Base-by-base conservation (phyloP, 176 grass and related monocot genomes). In the Oryza glaberrima region DNA sequence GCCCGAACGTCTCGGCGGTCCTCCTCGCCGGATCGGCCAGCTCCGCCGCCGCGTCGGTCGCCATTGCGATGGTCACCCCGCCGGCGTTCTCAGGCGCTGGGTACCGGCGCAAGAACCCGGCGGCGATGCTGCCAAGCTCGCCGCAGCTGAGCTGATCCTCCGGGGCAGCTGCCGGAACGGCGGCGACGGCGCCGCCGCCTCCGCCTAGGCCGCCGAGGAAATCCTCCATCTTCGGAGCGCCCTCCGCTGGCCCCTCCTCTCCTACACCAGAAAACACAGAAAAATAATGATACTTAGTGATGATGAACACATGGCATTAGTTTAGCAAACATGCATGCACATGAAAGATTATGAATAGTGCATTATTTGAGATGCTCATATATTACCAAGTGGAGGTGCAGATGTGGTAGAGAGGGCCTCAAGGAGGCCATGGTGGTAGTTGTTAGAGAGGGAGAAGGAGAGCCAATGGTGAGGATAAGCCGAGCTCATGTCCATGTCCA, bases 361-460 rank as follows among this genome's bases (percentile, higher is more conserved):
- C 19, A 22, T n/a, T 10, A 16, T 51, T 51, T 16, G 49, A 52
- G 12, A 16, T 8, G 20, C 54, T 58, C 14, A 17, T 15, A 23
- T 43, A 38, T 60, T 85, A 90, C 78, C 82, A 64, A 84, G 79
- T 17, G 70, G 88, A 52, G 76, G 16, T n/a, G 15, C 81, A 30
- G 86, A 81, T 10, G 86, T 23, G 80, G 80, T 88, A 70, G 90
- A 86, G 46, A 95, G 75, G 9, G 91, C 93, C 86, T 95, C 91
- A 69, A 98, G 90, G 49, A 93, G 93, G 83, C 84, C 87, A 80
- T 90, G 91, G 41, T 92, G 22, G 75, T 92, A 92, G 76, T 89
- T 77, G 81, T 90, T 91, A 36, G 91, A 85, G 82, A 98, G 93
- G 81, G 95, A 98, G 79, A 98, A 98, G 84, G 93, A 91, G 84